Evolutionary conservation across 129 eudicot species (phyloP).

Genomic region (Chrysanthemum makinoi): DNA sequence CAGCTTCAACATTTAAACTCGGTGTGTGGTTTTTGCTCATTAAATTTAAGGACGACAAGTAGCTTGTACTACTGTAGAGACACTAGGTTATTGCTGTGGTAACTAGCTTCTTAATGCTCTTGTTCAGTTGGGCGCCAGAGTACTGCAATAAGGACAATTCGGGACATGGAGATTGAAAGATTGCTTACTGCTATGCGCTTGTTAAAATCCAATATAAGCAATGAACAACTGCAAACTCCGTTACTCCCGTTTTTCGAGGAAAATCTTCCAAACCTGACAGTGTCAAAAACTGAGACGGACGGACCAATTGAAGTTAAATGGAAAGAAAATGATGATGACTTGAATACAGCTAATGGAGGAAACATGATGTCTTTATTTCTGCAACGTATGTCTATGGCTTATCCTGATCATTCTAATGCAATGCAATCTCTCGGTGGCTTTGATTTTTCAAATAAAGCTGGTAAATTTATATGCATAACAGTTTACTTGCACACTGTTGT

Average conservation of each 20-base stretch:
- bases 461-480: slow-evolving; percentile 19
- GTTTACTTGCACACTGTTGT: background rate
- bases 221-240: slow-evolving; percentile 61
- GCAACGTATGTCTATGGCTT: slow-evolving; percentile 58
- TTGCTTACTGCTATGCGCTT: slow-evolving; percentile 57
- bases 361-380: slow-evolving; percentile 59
- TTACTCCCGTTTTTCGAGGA: slow-evolving; percentile 60
- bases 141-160: slow-evolving; percentile 63
- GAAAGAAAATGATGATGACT: slow-evolving; percentile 49
- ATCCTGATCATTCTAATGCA: slow-evolving; percentile 58
- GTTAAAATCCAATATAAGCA: slow-evolving; percentile 48
- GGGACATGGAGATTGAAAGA: slow-evolving; percentile 65
- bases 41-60: background rate
- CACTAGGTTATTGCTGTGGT: background rate
- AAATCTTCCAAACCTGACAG: slow-evolving; percentile 57
- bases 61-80: background rate
- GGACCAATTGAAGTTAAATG: slow-evolving; percentile 51
- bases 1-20: background rate
- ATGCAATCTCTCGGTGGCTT: slow-evolving; percentile 64
- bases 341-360: slow-evolving; percentile 48
- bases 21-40: background rate
- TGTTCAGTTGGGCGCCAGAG: slow-evolving; percentile 61
- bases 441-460: slow-evolving; percentile 51
- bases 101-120: background rate
- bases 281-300: slow-evolving; percentile 37